These are phyloP conservation scores for Aspergillus ostianus DNA, from an alignment of 495 filamentous ascomycete species.

Conservation along the genomic window DNA sequence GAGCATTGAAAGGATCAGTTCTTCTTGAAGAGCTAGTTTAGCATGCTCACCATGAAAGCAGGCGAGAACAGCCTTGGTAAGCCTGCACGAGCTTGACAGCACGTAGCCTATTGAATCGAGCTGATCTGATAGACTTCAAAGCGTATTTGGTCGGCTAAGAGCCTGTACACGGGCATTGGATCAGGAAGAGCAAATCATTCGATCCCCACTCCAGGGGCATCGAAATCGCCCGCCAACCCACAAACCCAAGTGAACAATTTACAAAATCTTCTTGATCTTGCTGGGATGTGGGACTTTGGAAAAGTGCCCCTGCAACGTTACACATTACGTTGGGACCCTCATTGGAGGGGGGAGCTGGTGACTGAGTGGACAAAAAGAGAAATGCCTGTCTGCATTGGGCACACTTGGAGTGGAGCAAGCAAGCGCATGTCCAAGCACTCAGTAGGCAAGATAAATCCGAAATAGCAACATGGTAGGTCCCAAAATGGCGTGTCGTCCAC, in stretches of 20 bases:
- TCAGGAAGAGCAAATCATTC: neutral
- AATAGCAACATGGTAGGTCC: neutral
- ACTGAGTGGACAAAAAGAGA: neutral
- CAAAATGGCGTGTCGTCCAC: neutral
- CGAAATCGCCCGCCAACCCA: neutral
- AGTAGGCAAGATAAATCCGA: neutral
- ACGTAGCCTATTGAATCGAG: neutral
- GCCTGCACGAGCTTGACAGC: neutral
- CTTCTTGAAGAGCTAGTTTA: neutral
- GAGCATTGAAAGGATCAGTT: neutral
- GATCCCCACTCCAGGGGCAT: neutral
- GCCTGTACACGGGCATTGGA: neutral
- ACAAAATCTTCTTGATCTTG: constrained; percentile 4
- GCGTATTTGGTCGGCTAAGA: neutral
- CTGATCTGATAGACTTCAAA: neutral
- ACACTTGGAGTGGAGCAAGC: neutral
- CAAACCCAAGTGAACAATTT: neutral
- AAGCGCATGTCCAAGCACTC: neutral
- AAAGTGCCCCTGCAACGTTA: constrained; percentile 13
- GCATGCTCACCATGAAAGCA: neutral
- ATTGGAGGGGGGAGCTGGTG: neutral
- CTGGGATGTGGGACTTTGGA: constrained; percentile 12
- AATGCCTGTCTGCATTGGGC: no score
- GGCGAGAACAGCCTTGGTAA: neutral
- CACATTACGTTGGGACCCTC: constrained; percentile 3